phyloP scores from a whole-genome alignment of 2,329 filamentous ascomycete species.

The Beauveria sp. region DNA sequence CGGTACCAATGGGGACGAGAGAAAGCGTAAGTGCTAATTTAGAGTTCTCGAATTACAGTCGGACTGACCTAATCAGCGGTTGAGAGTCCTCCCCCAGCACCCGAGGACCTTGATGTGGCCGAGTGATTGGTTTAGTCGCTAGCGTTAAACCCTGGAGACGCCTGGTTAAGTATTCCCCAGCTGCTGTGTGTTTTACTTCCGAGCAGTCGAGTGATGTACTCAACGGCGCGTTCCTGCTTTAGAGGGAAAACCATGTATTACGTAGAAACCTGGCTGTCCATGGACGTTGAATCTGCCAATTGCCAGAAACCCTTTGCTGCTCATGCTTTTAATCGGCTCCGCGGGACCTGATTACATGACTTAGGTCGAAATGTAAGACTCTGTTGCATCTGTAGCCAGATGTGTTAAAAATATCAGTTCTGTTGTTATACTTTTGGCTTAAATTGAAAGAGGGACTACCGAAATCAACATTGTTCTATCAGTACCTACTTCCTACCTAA shows the following conservation, averaged over 20 bases:
- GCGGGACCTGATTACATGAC: not conserved
- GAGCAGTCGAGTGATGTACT: not conserved
- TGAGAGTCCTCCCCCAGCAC: constrained; percentile 73
- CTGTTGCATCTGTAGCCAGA: not conserved
- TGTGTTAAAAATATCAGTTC: not conserved
- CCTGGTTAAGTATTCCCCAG: constrained; percentile 6
- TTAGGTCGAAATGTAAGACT: constrained; percentile 8
- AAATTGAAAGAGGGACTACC: too few relatives aligned
- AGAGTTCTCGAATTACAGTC: constrained; percentile 14
- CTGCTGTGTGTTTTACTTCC: not conserved
- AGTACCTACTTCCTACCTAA: too few relatives aligned
- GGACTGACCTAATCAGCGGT: constrained; percentile 38
- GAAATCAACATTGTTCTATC: too few relatives aligned
- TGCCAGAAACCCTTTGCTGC: constrained; percentile 2
- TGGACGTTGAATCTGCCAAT: not conserved
- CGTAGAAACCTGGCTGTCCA: constrained; percentile 4
- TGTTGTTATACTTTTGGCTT: not conserved
- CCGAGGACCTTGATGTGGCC: constrained; percentile 94
- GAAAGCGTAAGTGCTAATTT: constrained; percentile 60
- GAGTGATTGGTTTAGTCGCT: constrained; percentile 44
- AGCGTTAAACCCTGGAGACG: not conserved
- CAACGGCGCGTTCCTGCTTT: not conserved
- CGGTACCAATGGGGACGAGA: constrained; percentile 76
- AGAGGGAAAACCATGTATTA: constrained; percentile 9
- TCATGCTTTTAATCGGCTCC: constrained; percentile 6